These are phyloP conservation scores for Acacia melanoxylon DNA, from an alignment of 306 rosid genomes.

Conservation along the genomic window DNA sequence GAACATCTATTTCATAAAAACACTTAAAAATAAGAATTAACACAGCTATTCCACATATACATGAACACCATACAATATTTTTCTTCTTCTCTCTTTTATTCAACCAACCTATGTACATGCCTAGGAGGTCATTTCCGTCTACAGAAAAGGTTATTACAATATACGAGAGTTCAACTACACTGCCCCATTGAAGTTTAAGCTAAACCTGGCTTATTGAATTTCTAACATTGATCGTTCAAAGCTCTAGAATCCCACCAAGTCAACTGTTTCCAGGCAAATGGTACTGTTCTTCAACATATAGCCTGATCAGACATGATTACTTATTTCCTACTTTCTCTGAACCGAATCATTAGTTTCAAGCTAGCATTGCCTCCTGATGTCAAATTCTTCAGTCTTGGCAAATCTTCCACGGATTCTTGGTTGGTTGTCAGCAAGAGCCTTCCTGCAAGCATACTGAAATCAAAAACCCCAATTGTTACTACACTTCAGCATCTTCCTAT, in stretches of 20 bases:
- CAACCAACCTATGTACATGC: constrained; percentile 76
- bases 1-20: neutral
- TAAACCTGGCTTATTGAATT: constrained; percentile 38
- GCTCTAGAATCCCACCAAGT: constrained; percentile 24
- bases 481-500: neutral
- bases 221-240: constrained; percentile 25
- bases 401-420: constrained; percentile 98
- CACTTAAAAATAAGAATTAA: constrained; percentile 7
- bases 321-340: constrained; percentile 39
- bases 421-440: constrained; percentile 97
- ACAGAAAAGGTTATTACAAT: constrained; percentile 44
- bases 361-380: constrained; percentile 48
- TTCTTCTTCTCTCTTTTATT: constrained; percentile 53
- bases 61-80: constrained; percentile 40
- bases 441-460: constrained; percentile 93
- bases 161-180: constrained; percentile 31
- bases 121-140: constrained; percentile 36
- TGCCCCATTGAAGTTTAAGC: constrained; percentile 25
- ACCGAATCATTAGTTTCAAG: constrained; percentile 25
- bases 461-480: constrained; percentile 14
- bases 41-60: neutral
- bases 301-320: constrained; percentile 37
- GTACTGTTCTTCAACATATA: constrained; percentile 34
- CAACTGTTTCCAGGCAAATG: constrained; percentile 9
- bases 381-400: constrained; percentile 77